Base-by-base conservation (phyloP, 768 basidiomycete species). In the Grammothele lineata region DNA sequence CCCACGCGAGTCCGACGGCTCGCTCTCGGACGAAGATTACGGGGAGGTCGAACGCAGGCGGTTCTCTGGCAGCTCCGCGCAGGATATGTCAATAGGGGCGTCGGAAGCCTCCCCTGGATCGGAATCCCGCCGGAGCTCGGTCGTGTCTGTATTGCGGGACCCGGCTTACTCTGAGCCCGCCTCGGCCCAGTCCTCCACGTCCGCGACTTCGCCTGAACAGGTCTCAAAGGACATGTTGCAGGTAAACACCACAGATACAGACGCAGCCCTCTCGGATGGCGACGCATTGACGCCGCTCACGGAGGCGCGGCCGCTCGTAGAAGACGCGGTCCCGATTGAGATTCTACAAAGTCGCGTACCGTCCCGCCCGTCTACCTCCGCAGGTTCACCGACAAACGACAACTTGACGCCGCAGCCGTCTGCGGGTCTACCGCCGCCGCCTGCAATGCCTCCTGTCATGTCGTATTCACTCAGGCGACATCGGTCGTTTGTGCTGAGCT, bases 401-500 rank as follows among this genome's bases (percentile, higher is more conserved):
- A 26, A 25, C 18, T 45, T 38, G 42, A 32, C 41, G 18, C 40
- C 49, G 17, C 45, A 48, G 27, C 45, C 42, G 3, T 40, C 48
- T 2, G 43, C 38, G 11, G 43, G 39, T 5, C 23, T 56, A 15
- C 50, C 47, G 0, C 43, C 51, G 7, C 45, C 49, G 7, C 35
- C 47, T 1, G 33, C 34, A 17, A 27, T 43, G 37, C 38, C 47
- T 26, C 15, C 43, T 30, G 48, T 46, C 30, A 50, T 42, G 26
- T 37, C 53, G 14, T n/a, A 8, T n/a, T 15, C 8, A 32, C 35
- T 36, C 15, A 73, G 70, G n/a, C 60, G 67, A 6, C 79, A 87
- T 58, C 80, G 77, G 8, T 90, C 86, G 2, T 93, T 87, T 68
- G 72, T 93, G 41, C 68, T 90, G n/a, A 64, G 60, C 24, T 71